These are phyloP conservation scores for Pyrenochaeta sp. DNA, from an alignment of 2,329 filamentous ascomycete genomes.

Conservation along the genomic window DNA sequence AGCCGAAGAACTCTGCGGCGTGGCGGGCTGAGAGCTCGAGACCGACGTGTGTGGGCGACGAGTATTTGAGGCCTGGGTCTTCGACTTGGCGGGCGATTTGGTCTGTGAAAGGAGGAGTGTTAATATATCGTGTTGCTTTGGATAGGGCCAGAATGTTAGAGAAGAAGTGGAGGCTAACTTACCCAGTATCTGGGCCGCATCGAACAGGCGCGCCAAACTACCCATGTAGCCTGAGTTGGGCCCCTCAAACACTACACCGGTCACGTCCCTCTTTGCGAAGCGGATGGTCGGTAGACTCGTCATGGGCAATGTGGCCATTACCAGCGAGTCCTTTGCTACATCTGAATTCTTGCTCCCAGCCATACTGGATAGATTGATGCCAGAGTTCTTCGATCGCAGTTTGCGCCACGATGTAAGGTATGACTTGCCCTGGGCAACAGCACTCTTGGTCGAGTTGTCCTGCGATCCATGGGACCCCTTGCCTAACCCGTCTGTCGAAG, in stretches of 20 bases:
- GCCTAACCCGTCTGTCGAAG: constrained; percentile 29
- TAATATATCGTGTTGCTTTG: not conserved
- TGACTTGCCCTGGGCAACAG: constrained; percentile 64
- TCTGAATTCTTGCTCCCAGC: constrained; percentile 39
- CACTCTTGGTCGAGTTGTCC: constrained; percentile 42
- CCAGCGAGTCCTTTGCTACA: constrained; percentile 65
- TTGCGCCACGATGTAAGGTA: constrained; percentile 90
- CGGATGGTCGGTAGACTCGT: constrained; percentile 77
- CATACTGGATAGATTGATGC: constrained; percentile 57
- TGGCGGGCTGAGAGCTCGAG: constrained; percentile 92
- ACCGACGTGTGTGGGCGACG: constrained; percentile 92
- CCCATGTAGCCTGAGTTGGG: constrained; percentile 92
- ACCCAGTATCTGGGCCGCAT: constrained; percentile 93
- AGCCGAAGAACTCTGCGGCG: constrained; percentile 96
- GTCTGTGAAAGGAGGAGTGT: constrained; percentile 61
- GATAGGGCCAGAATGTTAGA: constrained; percentile 3
- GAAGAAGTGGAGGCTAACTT: constrained; percentile 50
- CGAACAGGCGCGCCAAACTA: constrained; percentile 86
- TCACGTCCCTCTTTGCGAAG: constrained; percentile 74
- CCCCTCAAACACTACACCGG: constrained; percentile 75
- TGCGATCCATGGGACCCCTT: constrained; percentile 39
- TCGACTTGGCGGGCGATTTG: constrained; percentile 96
- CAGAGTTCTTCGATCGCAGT: constrained; percentile 85
- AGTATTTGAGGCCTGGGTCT: constrained; percentile 89
- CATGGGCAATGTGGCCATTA: constrained; percentile 64